Conservation (phyloP, 1,284 basidiomycete species). For the Ustilago shanxiensis region DNA sequence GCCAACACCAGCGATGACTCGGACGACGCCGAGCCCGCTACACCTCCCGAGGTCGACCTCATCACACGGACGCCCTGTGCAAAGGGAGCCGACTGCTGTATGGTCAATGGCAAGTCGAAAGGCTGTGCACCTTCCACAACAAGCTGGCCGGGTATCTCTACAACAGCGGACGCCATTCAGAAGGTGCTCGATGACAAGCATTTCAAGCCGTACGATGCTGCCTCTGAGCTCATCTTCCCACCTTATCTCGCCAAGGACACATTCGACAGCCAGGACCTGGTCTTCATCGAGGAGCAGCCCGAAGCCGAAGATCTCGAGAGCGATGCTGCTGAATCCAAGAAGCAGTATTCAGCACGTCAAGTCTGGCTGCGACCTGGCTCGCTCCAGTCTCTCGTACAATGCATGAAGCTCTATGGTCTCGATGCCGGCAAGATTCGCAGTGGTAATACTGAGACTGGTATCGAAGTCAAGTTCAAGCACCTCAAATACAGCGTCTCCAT, state of each 20-base stretch:
- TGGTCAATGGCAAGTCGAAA: constrained; percentile 50
- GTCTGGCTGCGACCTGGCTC: constrained; percentile 63
- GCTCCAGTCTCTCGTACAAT: constrained; percentile 50
- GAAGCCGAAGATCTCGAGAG: constrained; percentile 37
- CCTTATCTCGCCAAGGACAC: constrained; percentile 62
- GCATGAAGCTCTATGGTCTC: constrained; percentile 46
- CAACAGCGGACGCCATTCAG: constrained; percentile 41
- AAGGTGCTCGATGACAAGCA: constrained; percentile 40
- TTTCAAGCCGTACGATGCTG: constrained; percentile 65
- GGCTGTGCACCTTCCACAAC: constrained; percentile 23
- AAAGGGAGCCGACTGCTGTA: constrained; percentile 59
- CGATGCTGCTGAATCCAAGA: constrained; percentile 15
- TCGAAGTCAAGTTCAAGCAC: constrained; percentile 64
- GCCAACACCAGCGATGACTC: constrained; percentile 38
- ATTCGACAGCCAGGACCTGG: constrained; percentile 57
- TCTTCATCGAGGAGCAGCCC: constrained; percentile 53
- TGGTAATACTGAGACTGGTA: constrained; percentile 64
- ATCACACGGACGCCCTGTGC: constrained; percentile 49
- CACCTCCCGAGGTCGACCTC: constrained; percentile 47
- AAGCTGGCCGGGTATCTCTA: constrained; percentile 25
- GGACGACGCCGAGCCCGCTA: constrained; percentile 41
- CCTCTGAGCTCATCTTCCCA: constrained; percentile 70
- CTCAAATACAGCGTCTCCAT: constrained; percentile 64
- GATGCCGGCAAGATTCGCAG: constrained; percentile 55
- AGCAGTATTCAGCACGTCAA: constrained; percentile 26